These are phyloP conservation scores for Kluyveromyces sp. DNA, from an alignment of 1,139 yeast species.

Conservation along the genomic window DNA sequence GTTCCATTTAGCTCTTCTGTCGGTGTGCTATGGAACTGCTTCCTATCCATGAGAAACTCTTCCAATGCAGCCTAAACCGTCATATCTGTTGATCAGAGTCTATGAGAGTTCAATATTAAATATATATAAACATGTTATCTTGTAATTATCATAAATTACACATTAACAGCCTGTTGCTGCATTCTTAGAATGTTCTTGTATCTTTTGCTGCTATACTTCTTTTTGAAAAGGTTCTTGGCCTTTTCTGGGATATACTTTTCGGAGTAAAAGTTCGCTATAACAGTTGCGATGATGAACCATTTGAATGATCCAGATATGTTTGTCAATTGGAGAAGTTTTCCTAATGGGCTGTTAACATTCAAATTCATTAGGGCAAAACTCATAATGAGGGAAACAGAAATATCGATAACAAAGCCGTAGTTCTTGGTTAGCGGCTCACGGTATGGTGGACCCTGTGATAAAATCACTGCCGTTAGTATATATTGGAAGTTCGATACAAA, in stretches of 20 bases:
- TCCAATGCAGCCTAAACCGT: slow-evolving; percentile 12
- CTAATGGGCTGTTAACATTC: slow-evolving; percentile 45
- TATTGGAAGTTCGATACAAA: slow-evolving; percentile 82
- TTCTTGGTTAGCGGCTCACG: slow-evolving; percentile 69
- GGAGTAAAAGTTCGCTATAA: slow-evolving; percentile 43
- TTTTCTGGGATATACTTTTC: slow-evolving; percentile 29
- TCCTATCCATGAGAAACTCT: slow-evolving; percentile 64
- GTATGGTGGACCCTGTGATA: slow-evolving; percentile 94
- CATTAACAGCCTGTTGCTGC: neutral
- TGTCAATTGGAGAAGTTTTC: slow-evolving; percentile 70
- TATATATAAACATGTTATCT: neutral
- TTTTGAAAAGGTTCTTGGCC: slow-evolving; percentile 29
- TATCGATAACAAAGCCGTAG: slow-evolving; percentile 60
- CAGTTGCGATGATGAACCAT: slow-evolving; percentile 39
- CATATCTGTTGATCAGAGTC: no score
- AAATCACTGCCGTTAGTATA: slow-evolving; percentile 68
- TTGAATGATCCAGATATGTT: slow-evolving; percentile 48
- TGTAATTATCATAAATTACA: neutral
- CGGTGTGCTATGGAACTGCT: slow-evolving; percentile 92
- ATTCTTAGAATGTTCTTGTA: slow-evolving; percentile 30
- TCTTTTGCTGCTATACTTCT: slow-evolving; percentile 31
- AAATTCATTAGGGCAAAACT: slow-evolving; percentile 46
- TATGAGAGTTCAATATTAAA: no score
- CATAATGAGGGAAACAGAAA: slow-evolving; percentile 40
- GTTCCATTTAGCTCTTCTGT: slow-evolving; percentile 87